Evolutionary conservation across 1,284 basidiomycete species (phyloP), one percentile per base, ranked within the genome.

Genomic region (Ceratobasidium sp.): DNA sequence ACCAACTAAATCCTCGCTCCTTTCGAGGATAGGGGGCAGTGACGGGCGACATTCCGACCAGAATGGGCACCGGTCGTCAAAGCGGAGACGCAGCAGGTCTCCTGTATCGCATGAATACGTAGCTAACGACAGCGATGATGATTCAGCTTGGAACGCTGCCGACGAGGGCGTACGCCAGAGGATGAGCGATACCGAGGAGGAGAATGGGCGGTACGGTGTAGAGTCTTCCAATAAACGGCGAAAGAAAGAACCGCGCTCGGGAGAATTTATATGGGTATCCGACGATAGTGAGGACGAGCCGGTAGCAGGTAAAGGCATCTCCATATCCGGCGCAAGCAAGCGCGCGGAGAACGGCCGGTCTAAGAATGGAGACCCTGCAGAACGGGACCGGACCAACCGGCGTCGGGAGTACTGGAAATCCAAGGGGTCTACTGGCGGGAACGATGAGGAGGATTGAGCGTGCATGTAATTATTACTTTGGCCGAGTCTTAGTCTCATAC

Each of bases 71-170:
- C 29, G 42, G 7, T 39, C 46, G 59, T 71, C 9, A 39, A 68
- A 69, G 67, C 46, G 56, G 27, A n/a, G 42, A 47, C 59, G 56
- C 9, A 49, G 30, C 44, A 19, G 29, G 46, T 62, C 68, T 42
- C 68, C 33, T 36, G 11, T 19, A 41, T 60, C 19, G 23, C 70
- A 69, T 73, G 70, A 36, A 68, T 73, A 54, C 36, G 70, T 30
- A 1, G 71, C 57, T 39, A 73, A 69, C 54, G 73, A 74, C 50
- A 76, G 77, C 47, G 78, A 78, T n/a, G 78, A 78, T n/a, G 74
- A 77, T 69, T 76, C 77, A 21, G 81, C 74, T 7, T 79, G 78
- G 77, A 75, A 76, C 46, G 77, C 79, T 50, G 80, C 79, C n/a
- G 83, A 85, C 21, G 75, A 77, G 70, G 80, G 80, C 7, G 39